Base-by-base conservation (phyloP, 495 filamentous ascomycete genomes). In the Lasiosphaeria ovina region DNA sequence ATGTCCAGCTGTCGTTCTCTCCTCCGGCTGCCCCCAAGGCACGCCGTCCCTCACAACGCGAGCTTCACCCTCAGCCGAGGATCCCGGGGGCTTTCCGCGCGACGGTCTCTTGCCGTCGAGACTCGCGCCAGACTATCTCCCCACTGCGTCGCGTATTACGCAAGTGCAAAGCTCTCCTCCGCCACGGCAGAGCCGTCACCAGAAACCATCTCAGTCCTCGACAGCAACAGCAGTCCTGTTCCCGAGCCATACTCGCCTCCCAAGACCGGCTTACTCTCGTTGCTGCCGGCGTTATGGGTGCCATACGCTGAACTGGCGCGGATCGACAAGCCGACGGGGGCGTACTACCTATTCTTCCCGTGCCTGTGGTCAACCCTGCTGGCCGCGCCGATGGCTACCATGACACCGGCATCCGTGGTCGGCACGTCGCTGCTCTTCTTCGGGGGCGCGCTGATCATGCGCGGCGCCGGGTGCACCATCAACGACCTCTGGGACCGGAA, bases 401-500 rank as follows among this genome's bases (percentile, higher is more conserved):
- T 71, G 1, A 62, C 83, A 0, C 82, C 87, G 0, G 61, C 77
- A 32, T 69, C 83, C 8, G 81, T 90, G 14, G 10, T 89, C 35
- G 74, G 79, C 50, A 95, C 90, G 2, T 81, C 81, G 3, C 74
- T 85, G 3, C 85, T 97, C 56, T 98, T 98, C 79, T 87, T 94
- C 70, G 76, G 83, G 8, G 94, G 94, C 45, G 93, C 94, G 3
- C 69, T 97, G 59, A 87, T 97, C 67, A 98, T 98, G 94, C 91
- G 94, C 55, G 92, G 94, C 35, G 94, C 94, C n/a, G 94, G 94
- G 14, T 98, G 94, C 75, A 88, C 94, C 36, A 94, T 98, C 77
- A 98, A 98, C 74, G 94, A 98, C 71, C 83, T 98, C 49, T 97
- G 91, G 93, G 94, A 98, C 75, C 86, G 91, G 63, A 89, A 96